Base-by-base conservation (phyloP, 495 filamentous ascomycete species). In the Talaromyces thailandensis region DNA sequence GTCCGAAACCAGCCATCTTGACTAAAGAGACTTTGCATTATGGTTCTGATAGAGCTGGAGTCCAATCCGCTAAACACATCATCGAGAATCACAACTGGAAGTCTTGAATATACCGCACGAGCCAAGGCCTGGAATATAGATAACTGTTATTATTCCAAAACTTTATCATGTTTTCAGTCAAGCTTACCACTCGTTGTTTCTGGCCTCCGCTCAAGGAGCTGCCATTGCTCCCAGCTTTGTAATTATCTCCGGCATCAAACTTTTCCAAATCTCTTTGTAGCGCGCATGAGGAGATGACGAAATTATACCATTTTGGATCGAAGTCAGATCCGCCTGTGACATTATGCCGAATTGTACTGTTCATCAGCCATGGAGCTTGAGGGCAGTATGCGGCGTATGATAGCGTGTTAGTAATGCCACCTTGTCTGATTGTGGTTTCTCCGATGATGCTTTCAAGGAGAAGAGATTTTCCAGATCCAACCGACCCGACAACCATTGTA, bases 141-240 rank as follows among this genome's bases (percentile, higher is more conserved):
- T 0, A 12, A 16, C 2, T 16, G 35, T 40, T 16, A 16, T 4
- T n/a, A 16, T 1, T 40, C 3, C 4, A 16, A 40, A 40, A 16
- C 2, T 16, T 4, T n/a, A 14, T 40, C 14, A 40, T 14, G 1
- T 37, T 16, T 40, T 0, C 9, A 40, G 5, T 4, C 9, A 9
- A 40, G 16, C 35, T 40, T 40, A 40, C 35, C 14, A 0, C 79
- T 78, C 4, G 75, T 60, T 6, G 65, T 51, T 21, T 84, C 64
- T 90, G 87, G 0, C 87, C 88, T 6, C 87, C 87, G 65, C 82
- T 85, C 6, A 91, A 74, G 2, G 78, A 74, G 58, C 86, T 79
- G 0, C 87, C 88, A 59, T 83, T 82, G 70, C 79, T 85, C 9
- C 86, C 88, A 62, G 87, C 78, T 1, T 77, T 66, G 8, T 85